Base-by-base conservation (phyloP, 495 filamentous ascomycete genomes). In the Lophiotrema nucula region DNA sequence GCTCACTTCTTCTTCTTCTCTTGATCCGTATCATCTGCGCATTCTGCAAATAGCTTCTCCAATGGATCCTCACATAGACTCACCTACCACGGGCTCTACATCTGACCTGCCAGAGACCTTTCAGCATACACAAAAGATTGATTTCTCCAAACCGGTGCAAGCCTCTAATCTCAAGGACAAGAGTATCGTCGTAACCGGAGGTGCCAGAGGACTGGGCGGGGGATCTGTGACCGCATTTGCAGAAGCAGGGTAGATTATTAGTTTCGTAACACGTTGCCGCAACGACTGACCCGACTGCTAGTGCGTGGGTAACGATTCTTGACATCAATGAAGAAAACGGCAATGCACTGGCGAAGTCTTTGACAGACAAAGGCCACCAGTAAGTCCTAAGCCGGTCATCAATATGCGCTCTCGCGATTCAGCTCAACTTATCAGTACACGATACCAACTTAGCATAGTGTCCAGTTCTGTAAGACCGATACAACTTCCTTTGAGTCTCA, bases 201-300 rank as follows among this genome's bases (percentile, higher is more conserved):
- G 61, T n/a, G 61, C 61, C 1, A 60, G 41, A 18, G 61, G 61
- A 1, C 22, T 64, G 5, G 61, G 61, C 12, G 55, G 48, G 19
- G 55, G 41, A 2, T 42, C 28, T 46, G 56, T 35, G n/a, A 47
- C 46, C 8, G 42, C 55, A 13, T 56, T 60, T 33, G 61, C 61
- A 15, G 61, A 60, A 41, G 47, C 48, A 25, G 61, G 61, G 61
- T 64, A 47, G 43, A 28, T 35, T 35, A 8, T 8, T 35, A 8
- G 15, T 35, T 35, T 35, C 31, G 15, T n/a, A n/a, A n/a, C n/a
- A n/a, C n/a, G n/a, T 15, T 35, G 31, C 31, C 31, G 8, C 2
- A 13, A 26, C n/a, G 4, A 13, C 39, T 53, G 25, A 53, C 23
- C 21, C 16, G 81, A 71, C 81, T 79, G 72, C 73, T 15, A 67